Evolutionary conservation across 352 stramenopile genomes (phyloP).

Genomic region (Globisporangium uncinulatum): DNA sequence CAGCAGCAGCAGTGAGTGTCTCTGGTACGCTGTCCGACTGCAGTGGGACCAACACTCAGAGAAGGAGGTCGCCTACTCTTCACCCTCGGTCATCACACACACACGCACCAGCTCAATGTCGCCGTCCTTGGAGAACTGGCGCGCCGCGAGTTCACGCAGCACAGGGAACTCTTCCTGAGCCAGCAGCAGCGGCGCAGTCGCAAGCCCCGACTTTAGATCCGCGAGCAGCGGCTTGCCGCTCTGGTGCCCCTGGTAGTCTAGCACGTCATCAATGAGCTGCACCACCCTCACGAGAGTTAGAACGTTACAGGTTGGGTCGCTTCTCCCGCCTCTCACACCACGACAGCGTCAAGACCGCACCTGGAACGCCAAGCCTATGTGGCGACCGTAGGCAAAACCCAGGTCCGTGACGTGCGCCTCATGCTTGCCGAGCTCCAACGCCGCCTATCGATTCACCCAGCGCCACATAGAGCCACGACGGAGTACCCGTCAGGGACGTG

Average conservation of each 20-base stretch:
- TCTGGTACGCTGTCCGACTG: too few relatives aligned
- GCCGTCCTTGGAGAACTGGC: conserved; percentile 90
- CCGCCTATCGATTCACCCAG: conserved; percentile 29
- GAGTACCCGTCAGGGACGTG: too few relatives aligned
- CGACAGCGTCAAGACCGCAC: conserved; percentile 26
- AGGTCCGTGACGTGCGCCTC: conserved; percentile 71
- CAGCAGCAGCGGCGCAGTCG: conserved; percentile 96
- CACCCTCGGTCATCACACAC: too few relatives aligned
- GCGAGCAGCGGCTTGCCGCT: conserved; percentile 94
- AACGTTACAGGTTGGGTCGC: neutral
- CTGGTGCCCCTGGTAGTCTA: conserved; percentile 96
- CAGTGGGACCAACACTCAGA: too few relatives aligned
- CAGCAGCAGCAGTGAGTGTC: too few relatives aligned
- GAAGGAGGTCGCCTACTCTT: too few relatives aligned
- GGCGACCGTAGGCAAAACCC: conserved; percentile 95
- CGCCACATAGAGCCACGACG: neutral
- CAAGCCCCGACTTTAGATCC: conserved; percentile 94
- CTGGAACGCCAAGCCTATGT: conserved; percentile 98
- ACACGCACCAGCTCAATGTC: conserved; percentile 87
- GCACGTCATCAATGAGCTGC: conserved; percentile 96
- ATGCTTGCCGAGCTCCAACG: conserved; percentile 92
- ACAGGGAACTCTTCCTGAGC: conserved; percentile 92
- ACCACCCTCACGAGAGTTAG: neutral
- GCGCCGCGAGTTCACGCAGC: conserved; percentile 81
- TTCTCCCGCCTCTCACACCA: neutral